phyloP scores from a whole-genome alignment of 257 asterid species.

The Solanum neorickii region DNA sequence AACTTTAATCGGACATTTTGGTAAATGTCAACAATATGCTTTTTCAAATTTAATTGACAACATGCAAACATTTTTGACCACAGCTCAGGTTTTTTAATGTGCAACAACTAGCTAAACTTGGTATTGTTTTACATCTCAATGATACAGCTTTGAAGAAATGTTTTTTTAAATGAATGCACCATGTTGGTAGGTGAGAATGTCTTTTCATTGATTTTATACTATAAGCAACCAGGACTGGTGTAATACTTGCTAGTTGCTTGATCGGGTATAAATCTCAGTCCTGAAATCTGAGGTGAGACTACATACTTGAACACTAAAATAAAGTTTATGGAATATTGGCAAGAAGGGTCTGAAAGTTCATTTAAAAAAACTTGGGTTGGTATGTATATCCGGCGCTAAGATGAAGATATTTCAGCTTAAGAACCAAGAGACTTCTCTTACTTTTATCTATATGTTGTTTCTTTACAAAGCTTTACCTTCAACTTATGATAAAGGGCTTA shows the following conservation, averaged over 20 bases:
- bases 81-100: neutral
- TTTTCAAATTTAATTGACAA: neutral
- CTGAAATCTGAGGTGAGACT: neutral
- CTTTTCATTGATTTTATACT: neutral
- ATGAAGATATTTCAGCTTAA: neutral
- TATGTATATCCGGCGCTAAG: neutral
- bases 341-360: neutral
- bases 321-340: neutral
- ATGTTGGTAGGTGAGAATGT: neutral
- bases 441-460: neutral
- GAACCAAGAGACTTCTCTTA: neutral
- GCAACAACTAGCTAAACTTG: neutral
- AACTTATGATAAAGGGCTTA: neutral
- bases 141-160: neutral
- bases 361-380: neutral
- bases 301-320: neutral
- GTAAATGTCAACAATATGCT: neutral
- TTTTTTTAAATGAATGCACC: neutral
- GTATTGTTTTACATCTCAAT: neutral
- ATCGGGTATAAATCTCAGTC: neutral
- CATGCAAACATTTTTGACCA: neutral
- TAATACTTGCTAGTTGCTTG: neutral
- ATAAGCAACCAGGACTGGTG: neutral
- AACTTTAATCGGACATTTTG: neutral
- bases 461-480: neutral